Percentiles rank a stretch among this genome's conserved stretches.
Conservation (phyloP, 2,329 filamentous ascomycete genomes). For the Pseudocercospora fuligena region DNA sequence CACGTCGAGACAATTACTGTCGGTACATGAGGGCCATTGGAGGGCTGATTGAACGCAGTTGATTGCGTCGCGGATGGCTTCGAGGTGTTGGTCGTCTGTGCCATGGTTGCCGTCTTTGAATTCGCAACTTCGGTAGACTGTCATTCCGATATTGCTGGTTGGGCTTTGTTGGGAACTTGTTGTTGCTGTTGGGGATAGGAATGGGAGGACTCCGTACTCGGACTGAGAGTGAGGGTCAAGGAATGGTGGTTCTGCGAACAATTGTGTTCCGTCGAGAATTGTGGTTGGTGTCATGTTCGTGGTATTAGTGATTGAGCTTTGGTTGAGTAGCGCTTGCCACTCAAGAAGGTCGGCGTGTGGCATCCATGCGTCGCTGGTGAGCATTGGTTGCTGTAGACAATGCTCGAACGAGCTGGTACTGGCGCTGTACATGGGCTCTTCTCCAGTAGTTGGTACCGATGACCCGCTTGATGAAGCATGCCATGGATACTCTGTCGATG, state of each 20-base stretch:
- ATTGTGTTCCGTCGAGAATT: background rate
- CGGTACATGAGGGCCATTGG: slow-evolving; percentile 3
- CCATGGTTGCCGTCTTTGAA: slow-evolving; percentile 4
- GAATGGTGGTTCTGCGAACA: background rate
- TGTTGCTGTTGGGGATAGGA: background rate
- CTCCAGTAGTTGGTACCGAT: background rate
- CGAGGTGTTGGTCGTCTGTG: slow-evolving; percentile 9
- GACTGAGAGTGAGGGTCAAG: background rate
- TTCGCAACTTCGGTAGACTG: background rate
- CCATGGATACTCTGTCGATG: background rate
- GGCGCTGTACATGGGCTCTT: background rate
- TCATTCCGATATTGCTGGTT: background rate
- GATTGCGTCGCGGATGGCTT: slow-evolving; percentile 4
- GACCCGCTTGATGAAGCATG: background rate
- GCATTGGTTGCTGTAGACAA: slow-evolving; percentile 1
- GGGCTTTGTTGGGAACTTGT: background rate
- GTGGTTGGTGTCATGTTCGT: background rate
- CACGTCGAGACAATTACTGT: background rate
- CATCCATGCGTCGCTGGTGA: slow-evolving; percentile 5
- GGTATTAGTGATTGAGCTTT: background rate
- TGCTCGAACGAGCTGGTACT: background rate
- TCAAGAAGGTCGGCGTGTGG: slow-evolving; percentile 2
- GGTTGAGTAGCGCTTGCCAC: slow-evolving; percentile 6
- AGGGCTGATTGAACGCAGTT: background rate
- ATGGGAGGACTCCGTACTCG: background rate